These are phyloP conservation scores for Dictyostelium capitatum DNA, from an alignment of 78 protist genomes.

Conservation along the genomic window DNA sequence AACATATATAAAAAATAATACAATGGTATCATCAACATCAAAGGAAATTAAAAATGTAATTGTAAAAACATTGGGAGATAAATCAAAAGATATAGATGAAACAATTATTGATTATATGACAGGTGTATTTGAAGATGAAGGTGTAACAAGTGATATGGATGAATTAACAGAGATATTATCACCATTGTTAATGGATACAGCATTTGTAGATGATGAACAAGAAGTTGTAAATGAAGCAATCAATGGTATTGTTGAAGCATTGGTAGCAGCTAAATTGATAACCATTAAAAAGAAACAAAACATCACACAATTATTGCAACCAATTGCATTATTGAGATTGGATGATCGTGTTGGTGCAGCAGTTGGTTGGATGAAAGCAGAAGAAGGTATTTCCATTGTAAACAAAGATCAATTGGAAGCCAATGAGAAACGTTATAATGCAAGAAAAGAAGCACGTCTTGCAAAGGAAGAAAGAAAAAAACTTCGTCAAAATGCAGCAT, in stretches of 20 bases:
- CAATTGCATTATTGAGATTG: slow-evolving; percentile 23
- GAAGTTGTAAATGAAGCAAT: neutral
- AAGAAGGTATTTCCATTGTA: slow-evolving; percentile 63
- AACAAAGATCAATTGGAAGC: slow-evolving; percentile 68
- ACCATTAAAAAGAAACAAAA: slow-evolving; percentile 15
- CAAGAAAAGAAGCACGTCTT: slow-evolving; percentile 53
- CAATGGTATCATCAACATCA: neutral
- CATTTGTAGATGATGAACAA: slow-evolving; percentile 18
- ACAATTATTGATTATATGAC: slow-evolving; percentile 78
- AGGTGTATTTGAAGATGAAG: slow-evolving; percentile 79
- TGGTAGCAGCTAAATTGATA: neutral
- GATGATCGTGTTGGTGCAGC: slow-evolving; percentile 80
- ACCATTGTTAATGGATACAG: slow-evolving; percentile 75
- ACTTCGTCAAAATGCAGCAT: slow-evolving; percentile 51
- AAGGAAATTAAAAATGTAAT: slow-evolving; percentile 57
- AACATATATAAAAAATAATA: neutral
- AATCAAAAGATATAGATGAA: slow-evolving; percentile 66
- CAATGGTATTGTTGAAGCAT: neutral
- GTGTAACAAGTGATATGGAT: slow-evolving; percentile 34
- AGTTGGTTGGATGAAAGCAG: slow-evolving; percentile 78
- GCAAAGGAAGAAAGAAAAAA: slow-evolving; percentile 65
- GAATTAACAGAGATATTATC: slow-evolving; percentile 71
- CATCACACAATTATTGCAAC: slow-evolving; percentile 5
- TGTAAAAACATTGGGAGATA: slow-evolving; percentile 31
- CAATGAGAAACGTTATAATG: slow-evolving; percentile 69